Base-by-base conservation (phyloP, 164 flowering plant genomes). In the Paratinospora sagittata region DNA sequence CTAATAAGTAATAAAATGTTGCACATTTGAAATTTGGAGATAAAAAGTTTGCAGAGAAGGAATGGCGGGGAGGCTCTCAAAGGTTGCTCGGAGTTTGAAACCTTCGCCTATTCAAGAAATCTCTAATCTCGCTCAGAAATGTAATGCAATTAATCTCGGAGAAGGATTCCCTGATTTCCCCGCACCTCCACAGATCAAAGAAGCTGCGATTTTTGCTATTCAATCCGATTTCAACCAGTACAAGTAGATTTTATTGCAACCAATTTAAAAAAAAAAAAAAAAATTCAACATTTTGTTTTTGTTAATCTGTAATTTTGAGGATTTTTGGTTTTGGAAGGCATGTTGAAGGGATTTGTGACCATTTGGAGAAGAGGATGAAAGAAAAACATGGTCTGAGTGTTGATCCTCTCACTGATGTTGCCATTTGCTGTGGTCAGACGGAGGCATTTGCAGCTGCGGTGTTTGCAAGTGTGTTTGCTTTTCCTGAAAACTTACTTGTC, bases 101-200 rank as follows among this genome's bases (percentile, higher is more conserved):
- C 84, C 92, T 0, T 90, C 93, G 5, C 91, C 92, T 0, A 92
- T 92, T 37, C 97, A 87, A 72, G 80, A 89, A 72, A 82, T 92
- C 37, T 92, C 96, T 0, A 84, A 67, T 47, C 93, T 92, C 19
- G 93, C 97, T 34, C 88, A 89, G 72, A 70, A 84, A 58, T 82
- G 84, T 75, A 86, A 86, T 71, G 89, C 97, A 55, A 82, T 92
- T 77, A 92, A 92, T 72, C 87, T 92, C 60, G 97, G 94, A 33
- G 96, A 92, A 76, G 97, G 96, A 17, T 92, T 89, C 71, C 96
- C 93, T 0, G 94, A 92, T 70, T 90, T 92, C 73, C 89, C 93
- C 3, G 92, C 91, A 6, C 92, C 96, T 52, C 43, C 74, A 11
- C 79, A 66, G 49, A 55, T 90, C 70, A 92, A 90, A 76, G 33